Conservation (phyloP, 768 basidiomycete species). For the Hypholoma fasciculare region DNA sequence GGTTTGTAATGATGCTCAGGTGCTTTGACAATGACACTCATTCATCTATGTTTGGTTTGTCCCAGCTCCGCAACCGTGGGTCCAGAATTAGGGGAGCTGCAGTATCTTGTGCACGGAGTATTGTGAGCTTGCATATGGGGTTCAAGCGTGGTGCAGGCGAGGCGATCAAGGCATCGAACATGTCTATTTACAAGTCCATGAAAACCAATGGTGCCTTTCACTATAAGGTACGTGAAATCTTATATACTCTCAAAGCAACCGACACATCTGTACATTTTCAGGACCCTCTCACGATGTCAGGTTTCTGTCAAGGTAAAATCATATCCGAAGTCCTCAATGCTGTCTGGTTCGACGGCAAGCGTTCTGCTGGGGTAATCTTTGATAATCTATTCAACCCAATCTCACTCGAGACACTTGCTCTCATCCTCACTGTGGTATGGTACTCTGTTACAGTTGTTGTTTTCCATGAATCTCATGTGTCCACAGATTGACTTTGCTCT, state of each 20-base stretch:
- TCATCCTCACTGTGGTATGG: slow-evolving; percentile 3
- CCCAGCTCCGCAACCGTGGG: slow-evolving; percentile 5
- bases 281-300: neutral
- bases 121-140: neutral
- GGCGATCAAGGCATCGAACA: neutral
- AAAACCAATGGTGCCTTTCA: neutral
- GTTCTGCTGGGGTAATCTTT: slow-evolving; percentile 4
- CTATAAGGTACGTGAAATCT: neutral
- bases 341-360: slow-evolving; percentile 9
- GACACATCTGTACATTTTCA: neutral
- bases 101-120: neutral
- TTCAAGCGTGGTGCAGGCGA: neutral
- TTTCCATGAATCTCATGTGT: neutral
- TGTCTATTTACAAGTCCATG: neutral
- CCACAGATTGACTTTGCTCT: slow-evolving; percentile 11
- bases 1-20: too few species aligned
- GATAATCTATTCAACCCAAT: slow-evolving; percentile 11
- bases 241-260: neutral
- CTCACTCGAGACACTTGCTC: slow-evolving; percentile 11
- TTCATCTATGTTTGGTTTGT: too few species aligned
- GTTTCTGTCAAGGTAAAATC: slow-evolving; percentile 1
- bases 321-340: slow-evolving; percentile 2
- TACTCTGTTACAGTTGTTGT: neutral
- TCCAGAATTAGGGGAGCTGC: slow-evolving; percentile 11
- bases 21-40: too few species aligned